Conservation (phyloP, 1,284 basidiomycete species). For the Ustilago cynodontis region DNA sequence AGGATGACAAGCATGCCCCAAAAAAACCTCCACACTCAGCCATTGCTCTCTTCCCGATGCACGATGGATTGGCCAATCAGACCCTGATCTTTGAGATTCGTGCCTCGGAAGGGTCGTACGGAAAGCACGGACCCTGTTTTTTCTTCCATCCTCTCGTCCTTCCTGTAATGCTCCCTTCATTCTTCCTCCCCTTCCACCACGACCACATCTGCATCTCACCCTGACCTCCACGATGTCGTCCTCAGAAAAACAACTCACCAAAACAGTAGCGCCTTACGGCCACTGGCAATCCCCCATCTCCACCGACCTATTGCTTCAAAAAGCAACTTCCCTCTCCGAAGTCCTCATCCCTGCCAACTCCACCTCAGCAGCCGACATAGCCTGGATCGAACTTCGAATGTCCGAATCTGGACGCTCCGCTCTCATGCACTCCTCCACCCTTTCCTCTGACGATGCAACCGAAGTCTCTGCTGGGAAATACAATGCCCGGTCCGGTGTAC, state of each 20-base stretch:
- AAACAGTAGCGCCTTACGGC: slow-evolving; percentile 60
- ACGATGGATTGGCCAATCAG: background rate
- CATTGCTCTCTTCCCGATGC: background rate
- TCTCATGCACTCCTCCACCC: slow-evolving; percentile 73
- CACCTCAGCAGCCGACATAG: slow-evolving; percentile 71
- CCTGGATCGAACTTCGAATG: slow-evolving; percentile 77
- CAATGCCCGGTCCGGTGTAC: slow-evolving; percentile 55
- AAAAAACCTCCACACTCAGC: slow-evolving; percentile 23
- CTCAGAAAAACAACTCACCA: slow-evolving; percentile 2
- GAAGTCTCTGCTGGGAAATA: slow-evolving; percentile 45
- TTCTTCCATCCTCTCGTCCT: background rate
- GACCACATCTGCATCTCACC: background rate
- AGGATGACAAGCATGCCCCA: slow-evolving; percentile 6
- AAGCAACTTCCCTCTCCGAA: slow-evolving; percentile 63
- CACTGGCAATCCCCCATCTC: slow-evolving; percentile 75
- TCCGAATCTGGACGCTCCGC: slow-evolving; percentile 76
- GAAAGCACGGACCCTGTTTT: slow-evolving; percentile 26
- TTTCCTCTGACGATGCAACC: slow-evolving; percentile 21
- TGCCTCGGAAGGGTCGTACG: slow-evolving; percentile 9
- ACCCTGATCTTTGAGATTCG: slow-evolving; percentile 4
- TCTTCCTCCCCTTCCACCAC: background rate
- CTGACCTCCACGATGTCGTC: slow-evolving; percentile 26
- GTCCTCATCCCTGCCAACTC: slow-evolving; percentile 36
- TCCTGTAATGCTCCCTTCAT: too few relatives aligned
- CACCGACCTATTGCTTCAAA: slow-evolving; percentile 74